Conservation (phyloP, 306 rosid species). For the Carpinus fangiana region DNA sequence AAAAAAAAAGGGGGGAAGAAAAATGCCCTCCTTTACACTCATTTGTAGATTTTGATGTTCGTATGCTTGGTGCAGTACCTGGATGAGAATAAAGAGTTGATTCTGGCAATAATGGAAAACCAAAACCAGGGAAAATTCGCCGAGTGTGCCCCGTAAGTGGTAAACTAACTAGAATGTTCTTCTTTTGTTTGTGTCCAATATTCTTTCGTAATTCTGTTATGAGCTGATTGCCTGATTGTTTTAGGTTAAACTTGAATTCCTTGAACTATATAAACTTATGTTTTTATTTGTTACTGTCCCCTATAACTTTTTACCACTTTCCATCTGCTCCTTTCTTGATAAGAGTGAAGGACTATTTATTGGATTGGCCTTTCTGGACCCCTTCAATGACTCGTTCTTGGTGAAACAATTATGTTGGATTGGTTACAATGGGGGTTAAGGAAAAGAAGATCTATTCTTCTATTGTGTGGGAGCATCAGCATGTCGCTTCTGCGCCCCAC, state of each 20-base stretch:
- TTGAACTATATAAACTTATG: background rate
- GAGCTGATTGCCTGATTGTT: background rate
- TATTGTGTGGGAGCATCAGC: background rate
- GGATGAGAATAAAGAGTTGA: conserved; percentile 58
- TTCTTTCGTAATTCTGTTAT: conserved; percentile 4
- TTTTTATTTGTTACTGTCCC: background rate
- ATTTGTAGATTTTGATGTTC: conserved; percentile 5
- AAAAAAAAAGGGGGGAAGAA: no score
- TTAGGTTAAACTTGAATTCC: background rate
- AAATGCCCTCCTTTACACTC: background rate
- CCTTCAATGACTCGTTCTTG: background rate
- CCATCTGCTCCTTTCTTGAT: background rate
- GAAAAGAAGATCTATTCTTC: background rate
- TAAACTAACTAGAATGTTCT: background rate
- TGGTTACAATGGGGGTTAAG: background rate
- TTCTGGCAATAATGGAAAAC: conserved; percentile 42
- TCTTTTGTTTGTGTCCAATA: conserved; percentile 23
- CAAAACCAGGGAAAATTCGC: conserved; percentile 43
- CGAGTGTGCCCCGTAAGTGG: conserved; percentile 46
- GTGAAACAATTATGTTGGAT: background rate
- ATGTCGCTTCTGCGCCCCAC: background rate
- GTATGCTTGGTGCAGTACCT: conserved; percentile 50
- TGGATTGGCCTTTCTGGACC: no score
- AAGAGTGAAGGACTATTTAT: background rate
- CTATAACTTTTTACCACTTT: background rate